Evolutionary conservation across 805 yeast genomes (phyloP), one percentile per base, ranked within the genome.

Genomic region (Yarrowia sp.): DNA sequence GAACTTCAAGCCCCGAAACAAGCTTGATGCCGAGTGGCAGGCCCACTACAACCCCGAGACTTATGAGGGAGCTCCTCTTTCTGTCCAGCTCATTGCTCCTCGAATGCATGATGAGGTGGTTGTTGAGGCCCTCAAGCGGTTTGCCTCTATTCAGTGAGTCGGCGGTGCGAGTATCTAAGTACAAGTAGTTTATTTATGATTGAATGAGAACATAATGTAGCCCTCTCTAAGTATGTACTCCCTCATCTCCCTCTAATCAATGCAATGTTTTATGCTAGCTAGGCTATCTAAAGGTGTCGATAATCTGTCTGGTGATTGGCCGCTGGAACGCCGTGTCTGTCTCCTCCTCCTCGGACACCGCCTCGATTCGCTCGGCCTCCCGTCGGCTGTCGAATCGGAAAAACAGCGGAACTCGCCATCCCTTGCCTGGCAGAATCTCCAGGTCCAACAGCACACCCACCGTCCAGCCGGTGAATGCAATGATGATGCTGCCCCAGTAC

Each of bases 381-480:
- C 56, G 30, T 30, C 67, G 43, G 30, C 44, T 63, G 36, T 65
- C 65, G 33, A 42, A 60, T 19, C 68, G 49, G 46, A 42, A 61
- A 20, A 67, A 70, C 39, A 69, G 60, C 8, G 82, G 82, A 20
- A 80, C 64, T 69, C 82, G 74, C 81, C 82, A 80, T 19, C 70
- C 67, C 56, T 76, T 78, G 3, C 82, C 80, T 4, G 83, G 82
- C 0, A 80, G 44, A 4, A 80, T 65, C 43, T 79, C 80, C 55
- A 77, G 70, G 12, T 74, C 68, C 24, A 81, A 68, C 42, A 78
- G 69, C n/a, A 73, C 74, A n/a, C 81, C 81, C 10, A 79, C 39
- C 6, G 73, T 34, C 81, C 82, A 80, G 0, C 83, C 83, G 5
- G 74, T 24, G 5, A 74, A 30, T 0, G 78, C 76, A 67, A 74